Base-by-base conservation (phyloP, 345 rosid genomes). In the Barbarea vulgaris region DNA sequence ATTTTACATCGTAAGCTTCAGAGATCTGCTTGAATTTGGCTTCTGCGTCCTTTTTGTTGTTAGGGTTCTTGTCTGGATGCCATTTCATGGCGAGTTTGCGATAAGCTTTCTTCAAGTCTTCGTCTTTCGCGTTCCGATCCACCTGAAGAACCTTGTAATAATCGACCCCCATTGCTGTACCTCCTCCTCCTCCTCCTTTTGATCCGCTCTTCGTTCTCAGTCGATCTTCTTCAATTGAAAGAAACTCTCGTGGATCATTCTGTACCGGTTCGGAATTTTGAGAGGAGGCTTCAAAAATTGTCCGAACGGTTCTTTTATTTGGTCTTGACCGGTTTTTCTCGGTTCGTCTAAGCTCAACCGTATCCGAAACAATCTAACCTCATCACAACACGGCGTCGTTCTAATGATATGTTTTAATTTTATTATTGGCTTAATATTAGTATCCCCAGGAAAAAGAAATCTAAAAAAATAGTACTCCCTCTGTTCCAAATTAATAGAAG, bases 61-160 rank as follows among this genome's bases (percentile, higher is more conserved):
- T 89, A 81, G 93, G 97, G 84, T 91, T 93, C 83, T 93, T 90
- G 53, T 90, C 97, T 33, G 97, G 95, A 78, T 93, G 97, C 97
- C 94, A 89, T 31, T 87, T 91, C 97, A 91, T 91, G 21, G 96
- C 93, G n/a, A 89, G 91, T 78, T 89, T 91, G 21, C 93, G 87
- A 61, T 89, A 89, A 1, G 96, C 93, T 77, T 91, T 91, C 87
- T 91, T 91, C 81, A 91, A 81, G 83, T 91, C 96, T 3, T 91
- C 96, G 18, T 91, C 96, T 18, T 81, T 89, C 34, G 93, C 89
- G 52, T 39, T 80, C 8, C 96, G 85, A 81, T 91, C 90, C 25
- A 91, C 91, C 83, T 83, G 91, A 14, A 91, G 84, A 51, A 89
- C 51, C 77, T 85, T 89, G 87, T 91, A 91, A 72, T 88, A 91